Conservation (phyloP, 495 filamentous ascomycete genomes). For the Penicillium lagena region DNA sequence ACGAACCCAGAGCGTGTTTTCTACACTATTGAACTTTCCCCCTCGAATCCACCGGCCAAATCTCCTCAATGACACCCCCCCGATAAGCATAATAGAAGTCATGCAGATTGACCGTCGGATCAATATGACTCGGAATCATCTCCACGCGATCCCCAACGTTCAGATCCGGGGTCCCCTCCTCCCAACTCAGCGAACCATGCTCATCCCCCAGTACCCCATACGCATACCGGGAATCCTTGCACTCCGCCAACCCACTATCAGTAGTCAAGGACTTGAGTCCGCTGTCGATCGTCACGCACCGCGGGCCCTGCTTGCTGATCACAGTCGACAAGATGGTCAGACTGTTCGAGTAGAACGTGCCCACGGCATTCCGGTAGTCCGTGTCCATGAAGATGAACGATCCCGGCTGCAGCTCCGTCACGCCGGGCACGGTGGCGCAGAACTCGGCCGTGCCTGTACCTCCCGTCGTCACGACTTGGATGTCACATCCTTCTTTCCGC, state of each 20-base stretch:
- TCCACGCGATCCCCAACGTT: conserved; percentile 27
- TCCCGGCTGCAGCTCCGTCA: conserved; percentile 33
- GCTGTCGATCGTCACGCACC: conserved; percentile 27
- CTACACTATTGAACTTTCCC: conserved; percentile 28
- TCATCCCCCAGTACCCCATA: conserved; percentile 32
- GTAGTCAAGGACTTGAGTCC: conserved; percentile 34
- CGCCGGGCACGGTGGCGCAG: conserved; percentile 30
- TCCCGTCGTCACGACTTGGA: conserved; percentile 29
- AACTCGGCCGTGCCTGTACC: conserved; percentile 33
- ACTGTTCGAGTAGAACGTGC: conserved; percentile 30
- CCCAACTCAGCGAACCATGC: conserved; percentile 29
- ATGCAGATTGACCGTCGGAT: conserved; percentile 32
- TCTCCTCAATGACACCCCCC: conserved; percentile 25
- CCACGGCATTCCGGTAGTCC: conserved; percentile 32
- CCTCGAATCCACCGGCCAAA: conserved; percentile 32
- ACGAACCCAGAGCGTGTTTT: no score
- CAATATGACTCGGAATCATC: conserved; percentile 35
- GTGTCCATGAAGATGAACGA: conserved; percentile 41
- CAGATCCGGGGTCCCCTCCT: conserved; percentile 16
- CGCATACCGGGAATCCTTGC: conserved; percentile 24
- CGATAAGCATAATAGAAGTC: conserved; percentile 32
- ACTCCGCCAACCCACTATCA: conserved; percentile 32
- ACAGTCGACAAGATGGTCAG: conserved; percentile 29
- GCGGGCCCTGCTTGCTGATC: conserved; percentile 26
- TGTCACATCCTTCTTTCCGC: conserved; percentile 21